These are phyloP conservation scores for Scheffersomyces lignosus DNA, from an alignment of 805 yeast species.

Conservation along the genomic window DNA sequence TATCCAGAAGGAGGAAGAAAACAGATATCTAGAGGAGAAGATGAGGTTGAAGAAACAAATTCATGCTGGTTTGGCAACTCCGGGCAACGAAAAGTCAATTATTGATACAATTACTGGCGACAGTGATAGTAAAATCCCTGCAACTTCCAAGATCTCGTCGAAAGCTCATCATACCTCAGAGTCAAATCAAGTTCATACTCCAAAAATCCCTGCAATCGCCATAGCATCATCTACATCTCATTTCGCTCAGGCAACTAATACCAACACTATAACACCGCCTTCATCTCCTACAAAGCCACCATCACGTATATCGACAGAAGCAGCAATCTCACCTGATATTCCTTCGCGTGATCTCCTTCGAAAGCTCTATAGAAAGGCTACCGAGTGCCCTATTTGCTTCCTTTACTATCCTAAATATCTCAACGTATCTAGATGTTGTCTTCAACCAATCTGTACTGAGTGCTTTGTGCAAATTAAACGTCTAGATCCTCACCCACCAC, in stretches of 20 bases:
- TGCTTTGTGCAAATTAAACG: slow-evolving; percentile 96
- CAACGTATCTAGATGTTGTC: slow-evolving; percentile 84
- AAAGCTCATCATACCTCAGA: background rate
- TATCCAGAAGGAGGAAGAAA: slow-evolving; percentile 35
- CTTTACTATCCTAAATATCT: slow-evolving; percentile 76
- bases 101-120: background rate
- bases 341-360: slow-evolving; percentile 50
- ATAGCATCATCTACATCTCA: background rate
- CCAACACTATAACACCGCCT: background rate
- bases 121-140: background rate
- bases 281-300: background rate
- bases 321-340: slow-evolving; percentile 21
- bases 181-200: too few species aligned
- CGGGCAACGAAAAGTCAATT: background rate
- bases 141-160: background rate
- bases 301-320: background rate
- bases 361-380: slow-evolving; percentile 61
- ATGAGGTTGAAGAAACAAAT: slow-evolving; percentile 1
- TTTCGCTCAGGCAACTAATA: background rate
- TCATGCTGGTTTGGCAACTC: background rate
- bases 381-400: slow-evolving; percentile 95
- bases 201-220: background rate
- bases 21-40: slow-evolving; percentile 30
- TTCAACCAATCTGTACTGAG: slow-evolving; percentile 92
- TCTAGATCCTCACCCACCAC: slow-evolving; percentile 90